These are phyloP conservation scores for Tetraselmis striata DNA, from an alignment of 139 green algal genomes.

Conservation along the genomic window DNA sequence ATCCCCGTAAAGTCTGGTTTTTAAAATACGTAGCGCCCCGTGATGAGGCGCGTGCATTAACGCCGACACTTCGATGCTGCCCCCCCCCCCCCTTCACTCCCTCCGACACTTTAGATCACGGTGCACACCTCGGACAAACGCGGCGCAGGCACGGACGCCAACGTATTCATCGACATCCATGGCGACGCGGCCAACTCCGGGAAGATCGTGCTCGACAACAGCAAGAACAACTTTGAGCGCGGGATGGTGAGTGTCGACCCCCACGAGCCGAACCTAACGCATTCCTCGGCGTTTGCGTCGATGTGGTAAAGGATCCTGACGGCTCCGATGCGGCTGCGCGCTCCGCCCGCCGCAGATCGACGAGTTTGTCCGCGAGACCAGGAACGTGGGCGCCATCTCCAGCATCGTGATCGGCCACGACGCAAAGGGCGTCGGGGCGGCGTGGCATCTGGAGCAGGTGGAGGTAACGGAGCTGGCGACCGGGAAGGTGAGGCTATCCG, in stretches of 20 bases:
- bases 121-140: not conserved
- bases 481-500: slow-evolving; percentile 9
- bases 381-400: slow-evolving; percentile 41
- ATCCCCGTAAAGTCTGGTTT: too few species aligned
- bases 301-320: too few species aligned
- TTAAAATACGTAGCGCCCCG: too few species aligned
- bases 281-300: too few species aligned
- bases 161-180: slow-evolving; percentile 41
- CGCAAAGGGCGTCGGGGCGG: not conserved
- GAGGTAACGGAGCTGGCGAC: slow-evolving; percentile 6
- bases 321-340: too few species aligned
- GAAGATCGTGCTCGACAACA: slow-evolving; percentile 12
- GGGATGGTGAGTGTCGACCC: too few species aligned
- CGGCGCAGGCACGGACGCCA: slow-evolving; percentile 26
- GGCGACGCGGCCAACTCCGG: slow-evolving; percentile 26
- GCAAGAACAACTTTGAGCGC: slow-evolving; percentile 53
- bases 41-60: too few species aligned
- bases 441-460: slow-evolving; percentile 13
- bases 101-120: not conserved
- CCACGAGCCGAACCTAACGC: too few species aligned
- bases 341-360: too few species aligned
- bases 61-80: too few species aligned
- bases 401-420: slow-evolving; percentile 4
- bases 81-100: too few species aligned
- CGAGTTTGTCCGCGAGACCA: slow-evolving; percentile 37